Percentiles rank a stretch among this genome's conserved stretches.
Conservation (phyloP, 495 filamentous ascomycete genomes). For the Penicillium soppii region DNA sequence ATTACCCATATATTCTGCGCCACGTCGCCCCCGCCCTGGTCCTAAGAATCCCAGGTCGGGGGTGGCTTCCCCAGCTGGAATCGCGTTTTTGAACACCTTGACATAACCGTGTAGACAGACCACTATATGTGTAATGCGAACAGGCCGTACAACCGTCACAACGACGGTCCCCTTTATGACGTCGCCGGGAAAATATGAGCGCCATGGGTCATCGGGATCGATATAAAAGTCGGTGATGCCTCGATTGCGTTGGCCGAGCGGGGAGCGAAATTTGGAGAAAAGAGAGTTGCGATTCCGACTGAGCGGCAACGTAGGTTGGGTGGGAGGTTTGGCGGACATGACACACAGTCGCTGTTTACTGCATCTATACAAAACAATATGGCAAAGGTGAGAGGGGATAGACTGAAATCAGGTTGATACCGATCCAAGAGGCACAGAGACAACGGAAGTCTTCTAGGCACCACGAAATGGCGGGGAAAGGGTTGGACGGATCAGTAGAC, state of each 20-base stretch:
- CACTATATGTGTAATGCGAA: conserved; percentile 88
- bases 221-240: conserved; percentile 78
- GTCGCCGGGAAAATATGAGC: conserved; percentile 74
- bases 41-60: conserved; percentile 49
- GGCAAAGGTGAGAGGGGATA: conserved; percentile 10
- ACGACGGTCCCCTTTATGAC: conserved; percentile 71
- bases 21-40: conserved; percentile 53
- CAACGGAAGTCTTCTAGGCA: background rate
- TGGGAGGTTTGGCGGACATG: conserved; percentile 48
- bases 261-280: conserved; percentile 58
- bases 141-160: conserved; percentile 74
- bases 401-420: conserved; percentile 2
- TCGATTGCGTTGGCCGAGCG: conserved; percentile 65
- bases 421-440: background rate
- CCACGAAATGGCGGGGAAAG: conserved; percentile 3
- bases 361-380: conserved; percentile 38
- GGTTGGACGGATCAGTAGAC: conserved; percentile 1
- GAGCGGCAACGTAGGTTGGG: conserved; percentile 37
- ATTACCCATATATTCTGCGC: conserved; percentile 72
- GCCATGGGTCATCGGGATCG: conserved; percentile 78
- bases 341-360: conserved; percentile 37
- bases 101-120: conserved; percentile 86
- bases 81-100: conserved; percentile 78
- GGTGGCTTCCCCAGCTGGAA: conserved; percentile 59
- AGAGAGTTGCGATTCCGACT: conserved; percentile 51